A percentile compares a stretch with the other conserved stretches of the same genome.
Evolutionary conservation across 306 rosid genomes (phyloP).

Genomic region (Hippophae gyantsensis): DNA sequence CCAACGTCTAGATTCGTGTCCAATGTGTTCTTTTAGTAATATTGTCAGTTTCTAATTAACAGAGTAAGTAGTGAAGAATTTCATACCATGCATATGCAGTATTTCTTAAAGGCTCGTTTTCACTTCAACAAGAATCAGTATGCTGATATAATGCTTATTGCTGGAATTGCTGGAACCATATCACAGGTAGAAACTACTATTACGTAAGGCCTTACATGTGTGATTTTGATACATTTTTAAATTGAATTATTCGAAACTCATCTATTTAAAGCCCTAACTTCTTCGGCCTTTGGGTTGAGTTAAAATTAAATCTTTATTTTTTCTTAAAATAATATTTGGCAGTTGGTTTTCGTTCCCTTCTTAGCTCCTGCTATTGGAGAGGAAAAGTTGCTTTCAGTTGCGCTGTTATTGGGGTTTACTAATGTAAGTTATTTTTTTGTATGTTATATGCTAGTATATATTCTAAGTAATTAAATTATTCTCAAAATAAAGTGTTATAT

Average conservation of each 20-base stretch:
- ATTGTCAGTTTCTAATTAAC: not conserved
- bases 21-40: not conserved
- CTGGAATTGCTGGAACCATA: conserved; percentile 49
- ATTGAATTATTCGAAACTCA: too few relatives aligned
- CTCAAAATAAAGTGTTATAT: too few relatives aligned
- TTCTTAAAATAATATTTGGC: not conserved
- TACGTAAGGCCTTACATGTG: too few relatives aligned
- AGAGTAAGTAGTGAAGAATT: too few relatives aligned
- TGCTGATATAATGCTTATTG: conserved; percentile 66
- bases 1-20: too few relatives aligned
- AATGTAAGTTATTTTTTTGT: conserved; percentile 28
- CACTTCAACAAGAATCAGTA: conserved; percentile 66
- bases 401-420: conserved; percentile 47
- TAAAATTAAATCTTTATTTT: too few relatives aligned
- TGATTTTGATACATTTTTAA: too few relatives aligned
- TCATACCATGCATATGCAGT: conserved; percentile 40
- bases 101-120: conserved; percentile 78
- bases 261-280: too few relatives aligned
- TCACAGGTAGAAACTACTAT: conserved; percentile 41
- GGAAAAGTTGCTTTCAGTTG: conserved; percentile 57
- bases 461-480: too few relatives aligned
- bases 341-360: conserved; percentile 70
- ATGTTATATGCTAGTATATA: not conserved
- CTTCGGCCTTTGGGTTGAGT: too few relatives aligned
- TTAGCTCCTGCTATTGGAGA: conserved; percentile 53